Percentiles rank a stretch among this genome's conserved stretches.
phyloP scores from a whole-genome alignment of 371 early-diverging fungal species.

The Rhizopus stolonifer region DNA sequence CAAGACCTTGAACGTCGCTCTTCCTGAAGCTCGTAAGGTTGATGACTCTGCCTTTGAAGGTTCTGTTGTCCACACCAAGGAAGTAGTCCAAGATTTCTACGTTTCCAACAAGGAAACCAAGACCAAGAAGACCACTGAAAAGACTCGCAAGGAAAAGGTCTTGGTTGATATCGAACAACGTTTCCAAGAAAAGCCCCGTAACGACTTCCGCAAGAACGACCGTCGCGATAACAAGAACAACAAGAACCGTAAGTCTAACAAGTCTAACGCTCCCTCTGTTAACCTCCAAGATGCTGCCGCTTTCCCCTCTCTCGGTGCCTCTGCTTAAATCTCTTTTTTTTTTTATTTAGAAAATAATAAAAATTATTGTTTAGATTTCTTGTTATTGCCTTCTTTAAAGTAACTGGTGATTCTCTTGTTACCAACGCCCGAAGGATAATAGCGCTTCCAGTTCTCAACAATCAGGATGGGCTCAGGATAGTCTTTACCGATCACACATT shows the following conservation, averaged over 20 bases:
- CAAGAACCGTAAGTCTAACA: conserved; percentile 40
- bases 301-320: conserved; percentile 75
- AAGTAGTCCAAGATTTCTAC: conserved; percentile 64
- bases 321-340: conserved; percentile 27
- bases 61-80: conserved; percentile 67
- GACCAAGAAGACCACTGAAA: conserved; percentile 39
- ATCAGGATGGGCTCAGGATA: conserved; percentile 26
- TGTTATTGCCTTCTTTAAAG: conserved; percentile 1
- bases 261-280: conserved; percentile 54
- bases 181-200: conserved; percentile 49
- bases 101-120: conserved; percentile 59
- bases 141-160: conserved; percentile 58
- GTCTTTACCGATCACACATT: conserved; percentile 25
- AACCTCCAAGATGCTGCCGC: conserved; percentile 71
- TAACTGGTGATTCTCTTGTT: conserved; percentile 6
- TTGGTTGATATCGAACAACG: conserved; percentile 53
- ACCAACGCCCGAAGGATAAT: conserved; percentile 8
- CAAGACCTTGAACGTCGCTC: conserved; percentile 62
- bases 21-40: conserved; percentile 67
- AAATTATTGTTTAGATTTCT: background rate
- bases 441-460: conserved; percentile 19
- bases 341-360: background rate
- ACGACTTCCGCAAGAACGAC: conserved; percentile 36
- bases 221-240: conserved; percentile 41
- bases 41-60: conserved; percentile 81